phyloP scores from a whole-genome alignment of 2,329 filamentous ascomycete species.

The Fusarium torreyae region DNA sequence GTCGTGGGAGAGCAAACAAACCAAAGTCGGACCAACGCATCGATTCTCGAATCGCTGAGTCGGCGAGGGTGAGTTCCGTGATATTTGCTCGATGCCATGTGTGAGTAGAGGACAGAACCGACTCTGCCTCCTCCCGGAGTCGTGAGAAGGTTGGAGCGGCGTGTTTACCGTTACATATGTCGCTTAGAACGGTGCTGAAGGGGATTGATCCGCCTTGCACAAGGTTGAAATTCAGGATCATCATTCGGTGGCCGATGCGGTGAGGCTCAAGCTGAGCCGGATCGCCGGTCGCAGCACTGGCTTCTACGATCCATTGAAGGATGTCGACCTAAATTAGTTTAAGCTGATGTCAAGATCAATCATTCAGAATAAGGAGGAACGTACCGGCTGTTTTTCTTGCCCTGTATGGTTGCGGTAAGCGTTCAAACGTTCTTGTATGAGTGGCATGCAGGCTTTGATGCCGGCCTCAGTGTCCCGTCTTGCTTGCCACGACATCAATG shows the following conservation, averaged over 20 bases:
- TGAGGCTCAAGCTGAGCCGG: neutral
- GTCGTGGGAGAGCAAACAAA: conserved; percentile 2
- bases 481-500: conserved; percentile 1
- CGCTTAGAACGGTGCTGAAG: conserved; percentile 1
- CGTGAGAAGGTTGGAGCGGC: neutral
- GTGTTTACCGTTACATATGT: neutral
- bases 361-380: neutral
- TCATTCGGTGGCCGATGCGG: neutral
- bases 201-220: conserved; percentile 4
- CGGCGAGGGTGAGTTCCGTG: neutral
- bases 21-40: conserved; percentile 12
- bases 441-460: neutral
- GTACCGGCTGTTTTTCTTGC: neutral
- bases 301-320: conserved; percentile 11
- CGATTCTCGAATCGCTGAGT: conserved; percentile 6
- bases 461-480: neutral
- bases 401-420: neutral
- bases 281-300: neutral
- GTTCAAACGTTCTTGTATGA: neutral
- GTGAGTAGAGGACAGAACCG: neutral
- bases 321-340: neutral
- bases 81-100: neutral
- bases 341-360: rapidly evolving
- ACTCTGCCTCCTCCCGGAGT: neutral
- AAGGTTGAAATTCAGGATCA: conserved; percentile 6